Base-by-base conservation (phyloP, 2,329 filamentous ascomycete species). In the Fusarium equiseti region DNA sequence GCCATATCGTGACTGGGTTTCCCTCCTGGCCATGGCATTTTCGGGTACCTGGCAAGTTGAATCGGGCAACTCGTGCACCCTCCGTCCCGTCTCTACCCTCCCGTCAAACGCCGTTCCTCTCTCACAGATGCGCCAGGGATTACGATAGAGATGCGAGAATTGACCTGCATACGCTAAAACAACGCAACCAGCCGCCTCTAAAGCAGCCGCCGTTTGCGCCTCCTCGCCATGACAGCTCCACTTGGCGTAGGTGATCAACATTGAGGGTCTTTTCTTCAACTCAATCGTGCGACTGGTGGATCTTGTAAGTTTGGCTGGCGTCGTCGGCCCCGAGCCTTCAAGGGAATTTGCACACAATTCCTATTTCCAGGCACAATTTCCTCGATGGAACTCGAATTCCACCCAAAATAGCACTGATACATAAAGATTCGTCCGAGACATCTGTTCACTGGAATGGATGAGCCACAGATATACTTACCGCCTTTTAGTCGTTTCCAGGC, bases 201-300 rank as follows among this genome's bases (percentile, higher is more conserved):
- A 57, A 68, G 29, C 66, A 71, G 65, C 73, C 71, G 73, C 73
- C 72, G 73, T 74, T 75, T 74, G 72, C 73, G 73, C 73, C 73
- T 70, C 58, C 26, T 61, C 35, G 27, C 63, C 51, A 56, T 74
- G 72, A 75, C 71, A 74, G 70, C 70, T 75, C 73, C 73, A 75
- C 73, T 73, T 74, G 71, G 71, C 49, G 53, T 53, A 48, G 29
- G 55, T 49, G 69, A 74, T 73, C 66, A 69, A 42, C 61, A 59
- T 67, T 20, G 61, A 67, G 68, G 73, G 67, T 66, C 58, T 63
- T 63, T 63, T 65, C 48, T 61, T 55, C 53, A 61, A 66, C 50
- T 70, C 58, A 65, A 63, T 62, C 63, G 63, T 42, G 55, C 45
- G 55, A 61, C 57, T 68, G 27, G 46, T 57, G 55, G 16, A 61